phyloP scores from a whole-genome alignment of 2,329 filamentous ascomycete genomes.

The Thielaviopsis ethacetica region DNA sequence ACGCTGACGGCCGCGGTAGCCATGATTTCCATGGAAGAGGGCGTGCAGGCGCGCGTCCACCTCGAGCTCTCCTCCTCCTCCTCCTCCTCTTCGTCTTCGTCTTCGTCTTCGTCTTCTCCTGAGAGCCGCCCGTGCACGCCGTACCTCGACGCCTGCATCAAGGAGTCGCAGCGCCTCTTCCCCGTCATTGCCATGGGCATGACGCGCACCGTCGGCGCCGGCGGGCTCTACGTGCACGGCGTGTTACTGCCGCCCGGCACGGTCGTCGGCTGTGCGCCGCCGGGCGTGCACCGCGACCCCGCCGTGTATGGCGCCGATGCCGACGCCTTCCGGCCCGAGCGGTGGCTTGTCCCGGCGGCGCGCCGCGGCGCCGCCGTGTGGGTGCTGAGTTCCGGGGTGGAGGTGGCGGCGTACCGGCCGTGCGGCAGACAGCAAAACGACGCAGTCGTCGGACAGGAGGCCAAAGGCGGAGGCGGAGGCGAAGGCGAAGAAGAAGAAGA shows the following conservation, averaged over 20 bases:
- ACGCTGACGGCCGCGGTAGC: slow-evolving; percentile 32
- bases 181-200: slow-evolving; percentile 37
- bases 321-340: slow-evolving; percentile 26
- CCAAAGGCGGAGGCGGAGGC: no score
- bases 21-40: slow-evolving; percentile 26
- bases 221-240: slow-evolving; percentile 24
- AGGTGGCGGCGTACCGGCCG: no score
- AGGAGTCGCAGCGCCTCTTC: slow-evolving; percentile 32
- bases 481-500: no score
- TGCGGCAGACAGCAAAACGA: no score
- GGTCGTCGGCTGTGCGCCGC: slow-evolving; percentile 33
- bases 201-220: slow-evolving; percentile 26
- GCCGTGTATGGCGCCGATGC: slow-evolving; percentile 33
- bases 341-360: slow-evolving; percentile 24
- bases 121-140: slow-evolving; percentile 7
- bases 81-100: no score
- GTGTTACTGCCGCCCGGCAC: slow-evolving; percentile 27
- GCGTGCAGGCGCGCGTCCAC: slow-evolving; percentile 19
- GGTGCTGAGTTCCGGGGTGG: no score
- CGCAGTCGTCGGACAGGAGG: no score
- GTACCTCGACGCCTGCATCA: slow-evolving; percentile 26
- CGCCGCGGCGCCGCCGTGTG: no score
- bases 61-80: slow-evolving; percentile 14
- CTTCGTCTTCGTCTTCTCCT: no score
- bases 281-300: slow-evolving; percentile 31